These are phyloP conservation scores for Daedaleopsis sinensis DNA, from an alignment of 768 basidiomycete species.

Conservation along the genomic window DNA sequence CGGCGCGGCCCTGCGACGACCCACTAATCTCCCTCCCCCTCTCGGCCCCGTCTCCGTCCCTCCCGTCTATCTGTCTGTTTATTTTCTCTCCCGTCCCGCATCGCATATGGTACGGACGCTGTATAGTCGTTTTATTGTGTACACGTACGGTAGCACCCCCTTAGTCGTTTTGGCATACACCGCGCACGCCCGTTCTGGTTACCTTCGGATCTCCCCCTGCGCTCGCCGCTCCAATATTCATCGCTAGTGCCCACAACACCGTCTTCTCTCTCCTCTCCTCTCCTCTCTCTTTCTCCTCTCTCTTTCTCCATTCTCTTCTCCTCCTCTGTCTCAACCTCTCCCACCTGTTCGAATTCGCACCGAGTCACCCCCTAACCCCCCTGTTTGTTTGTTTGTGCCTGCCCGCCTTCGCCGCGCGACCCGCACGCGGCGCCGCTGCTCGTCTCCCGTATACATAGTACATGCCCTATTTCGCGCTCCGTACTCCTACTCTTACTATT, in stretches of 20 bases:
- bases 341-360: no score
- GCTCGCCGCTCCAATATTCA: no score
- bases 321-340: background rate
- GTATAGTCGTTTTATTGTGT: conserved; percentile 25
- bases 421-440: background rate
- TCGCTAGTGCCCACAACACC: background rate
- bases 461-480: conserved; percentile 15
- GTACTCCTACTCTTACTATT: background rate
- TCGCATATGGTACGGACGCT: conserved; percentile 20
- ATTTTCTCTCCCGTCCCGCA: conserved; percentile 3
- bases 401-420: background rate
- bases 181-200: conserved; percentile 14
- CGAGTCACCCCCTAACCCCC: background rate
- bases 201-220: background rate
- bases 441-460: conserved; percentile 14
- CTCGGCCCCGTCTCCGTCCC: background rate
- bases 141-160: conserved; percentile 23
- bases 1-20: no score
- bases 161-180: conserved; percentile 23
- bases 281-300: conserved; percentile 2
- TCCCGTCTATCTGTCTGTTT: background rate
- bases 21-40: no score
- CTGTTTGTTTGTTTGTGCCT: background rate
- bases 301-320: background rate
- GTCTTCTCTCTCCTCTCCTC: background rate